Evolutionary conservation across 371 early-diverging fungal genomes (phyloP), one percentile per base, ranked within the genome.

Genomic region (Mucor ambiguus): DNA sequence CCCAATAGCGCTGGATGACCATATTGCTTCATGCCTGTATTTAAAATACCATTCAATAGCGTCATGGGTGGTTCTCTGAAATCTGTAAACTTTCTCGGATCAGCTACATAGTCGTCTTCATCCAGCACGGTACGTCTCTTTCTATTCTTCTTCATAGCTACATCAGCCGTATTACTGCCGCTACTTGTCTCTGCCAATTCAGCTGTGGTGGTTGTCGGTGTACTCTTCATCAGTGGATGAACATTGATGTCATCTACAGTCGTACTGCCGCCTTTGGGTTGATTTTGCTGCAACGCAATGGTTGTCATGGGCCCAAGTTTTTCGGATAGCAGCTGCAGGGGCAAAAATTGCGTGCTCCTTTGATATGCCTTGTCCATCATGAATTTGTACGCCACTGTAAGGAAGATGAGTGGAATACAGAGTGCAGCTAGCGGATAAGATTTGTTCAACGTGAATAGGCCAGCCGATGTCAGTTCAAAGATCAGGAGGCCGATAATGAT

Each of bases 401-500:
- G 60, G 5, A 87, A 20, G 3, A 87, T 69, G 18, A 87, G 72
- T 7, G 88, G 88, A 2, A 72, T 61, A 35, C 86, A 72, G 3
- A 87, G 58, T 0, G 71, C 70, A 2, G 85, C 85, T 9, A 85
- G 55, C 8, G 79, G 62, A 61, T 83, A 84, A 0, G 85, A 83
- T 37, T 81, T 80, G 56, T 84, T 81, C 12, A 94, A 72, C 5
- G 89, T 87, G 58, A 93, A 89, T 12, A 92, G 76, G 7, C 92
- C 93, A 59, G 90, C 87, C 64, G 93, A 90, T 58, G 91, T 85
- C 43, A 90, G 62, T 67, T 94, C 92, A 75, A 91, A 93, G n/a
- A 94, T 80, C 26, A 90, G 58, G 18, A 94, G 71, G 0, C 91
- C 90, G n/a, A 85, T 71, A 26, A 93, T 82, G 63, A 92, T 87